Percentiles rank a stretch among this genome's conserved stretches.
These are phyloP conservation scores for Ophiostoma perfectum DNA, from an alignment of 2,329 filamentous ascomycete species.

Conservation along the genomic window DNA sequence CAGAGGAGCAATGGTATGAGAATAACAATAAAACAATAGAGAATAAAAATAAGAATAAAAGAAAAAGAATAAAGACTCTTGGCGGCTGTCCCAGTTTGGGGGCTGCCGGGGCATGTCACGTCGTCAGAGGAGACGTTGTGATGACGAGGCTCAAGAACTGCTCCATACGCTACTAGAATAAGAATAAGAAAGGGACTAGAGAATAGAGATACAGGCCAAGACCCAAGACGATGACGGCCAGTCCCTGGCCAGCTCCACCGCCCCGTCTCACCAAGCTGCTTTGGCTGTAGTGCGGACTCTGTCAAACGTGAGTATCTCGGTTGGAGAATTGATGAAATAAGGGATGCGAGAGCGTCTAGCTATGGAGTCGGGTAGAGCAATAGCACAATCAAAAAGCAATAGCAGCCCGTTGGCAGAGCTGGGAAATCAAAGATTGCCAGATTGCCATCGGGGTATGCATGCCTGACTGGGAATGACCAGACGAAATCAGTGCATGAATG, in stretches of 20 bases:
- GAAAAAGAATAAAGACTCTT: background rate
- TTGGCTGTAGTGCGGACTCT: background rate
- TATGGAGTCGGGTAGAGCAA: background rate
- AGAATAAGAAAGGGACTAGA: background rate
- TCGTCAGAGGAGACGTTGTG: background rate
- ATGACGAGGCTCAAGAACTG: background rate
- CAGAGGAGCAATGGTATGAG: too few species aligned
- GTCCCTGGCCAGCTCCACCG: background rate
- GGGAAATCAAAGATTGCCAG: too few species aligned
- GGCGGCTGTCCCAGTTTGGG: background rate
- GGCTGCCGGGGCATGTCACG: background rate
- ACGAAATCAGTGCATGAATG: background rate
- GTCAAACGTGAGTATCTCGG: background rate
- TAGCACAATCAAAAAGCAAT: too few species aligned
- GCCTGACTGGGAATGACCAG: background rate
- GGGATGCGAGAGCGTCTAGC: background rate
- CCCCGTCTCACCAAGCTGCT: conserved; percentile 3
- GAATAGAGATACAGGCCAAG: too few species aligned
- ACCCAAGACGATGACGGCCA: background rate
- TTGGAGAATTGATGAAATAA: conserved; percentile 14
- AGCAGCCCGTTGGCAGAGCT: too few species aligned
- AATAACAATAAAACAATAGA: background rate
- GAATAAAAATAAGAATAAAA: too few species aligned
- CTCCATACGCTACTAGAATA: background rate
- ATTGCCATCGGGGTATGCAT: background rate